Base-by-base conservation (phyloP, 495 filamentous ascomycete genomes). In the Lophiostoma macrostomum region DNA sequence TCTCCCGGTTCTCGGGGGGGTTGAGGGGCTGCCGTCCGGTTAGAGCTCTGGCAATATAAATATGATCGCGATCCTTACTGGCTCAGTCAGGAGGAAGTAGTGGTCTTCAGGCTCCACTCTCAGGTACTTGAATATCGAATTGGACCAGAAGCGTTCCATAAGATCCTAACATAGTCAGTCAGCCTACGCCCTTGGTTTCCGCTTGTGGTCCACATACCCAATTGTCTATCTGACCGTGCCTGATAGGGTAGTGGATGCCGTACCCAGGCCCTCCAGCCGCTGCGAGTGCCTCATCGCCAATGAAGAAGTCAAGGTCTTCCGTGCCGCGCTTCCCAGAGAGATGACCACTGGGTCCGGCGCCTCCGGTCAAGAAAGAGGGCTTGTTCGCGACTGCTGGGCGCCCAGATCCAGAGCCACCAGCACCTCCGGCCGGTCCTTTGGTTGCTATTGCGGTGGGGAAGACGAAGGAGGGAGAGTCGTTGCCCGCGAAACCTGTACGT, bases 71-170 rank as follows among this genome's bases (percentile, higher is more conserved):
- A 28, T 44, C 56, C 82, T 70, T 79, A 95, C 91, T 40, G 93
- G 93, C 67, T 98, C 93, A 42, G 93, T 98, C 48, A 98, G 84
- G 36, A 98, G 82, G 71, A 98, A 98, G 73, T 95, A 86, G 67
- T 98, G 93, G 66, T 98, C 93, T 74, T 98, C 93, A 22, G 93
- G 93, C 71, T 98, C 93, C 50, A 98, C 93, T 48, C 93, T 83
- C 30, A 98, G 81, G 69, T 98, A 98, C 69, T 97, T 97, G 78
- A 98, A 98, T 72, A 98, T 98, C 22, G 94, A 97, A 73, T 96
- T 96, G 39, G 94, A 96, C 93, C 93, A 98, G 71, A 96, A 98
- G 45, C 93, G 82, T 67, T 98, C 93, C 93, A 98, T 98, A 60
- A 94, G 86, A 69, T 98, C 93, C 86, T 90, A 24, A 29, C 12